Evolutionary conservation across 306 rosid species (phyloP).

Genomic region (Nissolia schottii): DNA sequence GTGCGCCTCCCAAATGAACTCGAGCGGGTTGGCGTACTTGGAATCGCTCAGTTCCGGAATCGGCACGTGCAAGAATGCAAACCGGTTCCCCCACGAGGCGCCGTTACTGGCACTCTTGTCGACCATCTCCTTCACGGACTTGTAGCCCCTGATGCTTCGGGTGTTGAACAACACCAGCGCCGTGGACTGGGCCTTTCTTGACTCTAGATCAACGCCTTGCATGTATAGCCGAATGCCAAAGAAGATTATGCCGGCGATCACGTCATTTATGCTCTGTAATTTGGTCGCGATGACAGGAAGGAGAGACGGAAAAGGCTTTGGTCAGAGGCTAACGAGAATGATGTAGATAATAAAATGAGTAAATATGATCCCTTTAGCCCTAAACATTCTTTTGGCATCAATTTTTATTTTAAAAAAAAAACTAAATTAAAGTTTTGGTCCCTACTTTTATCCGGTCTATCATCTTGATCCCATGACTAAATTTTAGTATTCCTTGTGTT

Average conservation of each 20-base stretch:
- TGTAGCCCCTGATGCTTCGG: constrained; percentile 34
- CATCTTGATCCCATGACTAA: too few relatives aligned
- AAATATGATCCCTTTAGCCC: too few relatives aligned
- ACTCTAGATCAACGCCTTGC: constrained; percentile 29
- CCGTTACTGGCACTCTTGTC: not conserved
- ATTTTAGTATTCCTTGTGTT: too few relatives aligned
- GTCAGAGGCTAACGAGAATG: not conserved
- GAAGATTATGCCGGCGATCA: constrained; percentile 40
- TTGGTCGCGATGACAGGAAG: not conserved
- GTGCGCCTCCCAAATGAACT: constrained; percentile 36
- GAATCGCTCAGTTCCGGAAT: constrained; percentile 35
- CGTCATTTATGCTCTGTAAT: constrained; percentile 43
- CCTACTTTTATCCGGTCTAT: too few relatives aligned
- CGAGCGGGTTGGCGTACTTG: constrained; percentile 29
- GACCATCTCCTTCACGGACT: constrained; percentile 47
- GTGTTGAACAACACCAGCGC: constrained; percentile 42
- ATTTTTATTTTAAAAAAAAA: too few relatives aligned
- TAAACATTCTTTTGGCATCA: too few relatives aligned
- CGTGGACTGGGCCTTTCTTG: constrained; percentile 26
- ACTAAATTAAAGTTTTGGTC: too few relatives aligned
- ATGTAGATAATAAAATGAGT: too few relatives aligned
- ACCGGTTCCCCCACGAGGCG: constrained; percentile 49
- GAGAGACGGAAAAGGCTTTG: not conserved
- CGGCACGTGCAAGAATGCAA: constrained; percentile 36
- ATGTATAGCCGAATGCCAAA: constrained; percentile 45